A percentile compares a stretch with the other conserved stretches of the same genome.
These are phyloP conservation scores for Inonotus obliquus DNA, from an alignment of 1,284 basidiomycete genomes.

Conservation along the genomic window DNA sequence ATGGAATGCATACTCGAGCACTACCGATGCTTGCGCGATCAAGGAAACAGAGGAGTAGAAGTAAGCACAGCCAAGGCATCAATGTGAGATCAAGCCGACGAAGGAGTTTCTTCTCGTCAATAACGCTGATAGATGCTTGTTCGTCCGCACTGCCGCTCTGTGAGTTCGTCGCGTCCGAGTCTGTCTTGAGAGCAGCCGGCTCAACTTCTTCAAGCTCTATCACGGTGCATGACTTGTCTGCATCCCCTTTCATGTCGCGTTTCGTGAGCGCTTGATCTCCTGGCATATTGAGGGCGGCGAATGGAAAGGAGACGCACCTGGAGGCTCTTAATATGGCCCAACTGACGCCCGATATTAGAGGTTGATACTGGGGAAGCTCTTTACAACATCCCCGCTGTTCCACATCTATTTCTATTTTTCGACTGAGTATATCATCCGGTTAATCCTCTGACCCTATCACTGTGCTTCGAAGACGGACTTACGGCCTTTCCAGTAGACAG, in stretches of 20 bases:
- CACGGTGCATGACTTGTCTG: neutral
- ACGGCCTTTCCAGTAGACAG: neutral
- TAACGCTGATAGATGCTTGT: neutral
- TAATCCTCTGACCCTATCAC: neutral
- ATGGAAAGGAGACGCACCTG: neutral
- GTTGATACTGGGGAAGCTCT: no score
- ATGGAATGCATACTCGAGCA: conserved; percentile 46
- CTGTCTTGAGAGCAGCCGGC: neutral
- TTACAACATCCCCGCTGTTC: no score
- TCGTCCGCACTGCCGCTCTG: neutral
- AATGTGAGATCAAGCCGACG: conserved; percentile 61
- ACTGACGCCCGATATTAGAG: no score
- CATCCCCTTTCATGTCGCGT: neutral
- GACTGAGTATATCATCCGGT: neutral
- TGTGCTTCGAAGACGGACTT: neutral
- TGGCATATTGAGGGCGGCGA: neutral
- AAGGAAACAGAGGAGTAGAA: conserved; percentile 71
- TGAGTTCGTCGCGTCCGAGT: conserved; percentile 25
- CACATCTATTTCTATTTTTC: neutral
- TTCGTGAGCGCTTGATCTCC: neutral
- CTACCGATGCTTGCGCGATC: conserved; percentile 83
- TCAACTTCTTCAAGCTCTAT: neutral
- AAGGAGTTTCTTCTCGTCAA: conserved; percentile 60
- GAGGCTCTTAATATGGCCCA: no score
- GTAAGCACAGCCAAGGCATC: conserved; percentile 64